Base-by-base conservation (phyloP, 176 grass and related monocot genomes). In the Lolium rigidum region DNA sequence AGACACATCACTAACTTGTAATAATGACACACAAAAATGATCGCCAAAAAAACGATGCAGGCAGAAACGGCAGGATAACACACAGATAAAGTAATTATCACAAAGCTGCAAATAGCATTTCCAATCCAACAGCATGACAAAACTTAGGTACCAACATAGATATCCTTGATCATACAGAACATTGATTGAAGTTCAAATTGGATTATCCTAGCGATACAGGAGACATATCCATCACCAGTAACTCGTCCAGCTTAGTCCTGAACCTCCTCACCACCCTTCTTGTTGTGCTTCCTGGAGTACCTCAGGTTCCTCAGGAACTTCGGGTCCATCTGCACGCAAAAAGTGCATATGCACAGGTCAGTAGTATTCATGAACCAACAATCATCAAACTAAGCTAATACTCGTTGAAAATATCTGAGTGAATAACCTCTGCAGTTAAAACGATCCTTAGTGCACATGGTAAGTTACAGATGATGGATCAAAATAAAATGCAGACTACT, bases 261-360 rank as follows among this genome's bases (percentile, higher is more conserved):
- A 2, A 87, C 41, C 2, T 55, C 57, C 68, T 85, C 87, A 3
- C 84, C 87, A 10, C 18, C 85, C 78, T 88, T 86, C 66, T 83
- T 82, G 87, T 92, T 94, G 87, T 85, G 72, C 90, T 94, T 94
- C 90, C 87, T 94, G 0, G 92, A 85, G 80, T 94, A 94, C 92
- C 92, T 94, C 80, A 82, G 87, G 82, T 94, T 94, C 90, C 90
- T 92, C 49, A 92, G 46, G 55, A 94, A 94, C 77, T 94, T 94
- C 3, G 92, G 86, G 84, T 94, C 92, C 92, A 94, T 94, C 92
- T 92, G 43, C 9, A 78, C 46, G 12, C 13, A 62, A 70, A 65
- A 0, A 39, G 43, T 22, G 16, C 3, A 63, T 7, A 59, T 2
- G 6, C 13, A 69, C 0, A 24, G 1, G 21, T 89, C n/a, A n/a